Evolutionary conservation across 352 stramenopile genomes (phyloP), one percentile per base, ranked within the genome.

Genomic region (Phytophthora europaea): DNA sequence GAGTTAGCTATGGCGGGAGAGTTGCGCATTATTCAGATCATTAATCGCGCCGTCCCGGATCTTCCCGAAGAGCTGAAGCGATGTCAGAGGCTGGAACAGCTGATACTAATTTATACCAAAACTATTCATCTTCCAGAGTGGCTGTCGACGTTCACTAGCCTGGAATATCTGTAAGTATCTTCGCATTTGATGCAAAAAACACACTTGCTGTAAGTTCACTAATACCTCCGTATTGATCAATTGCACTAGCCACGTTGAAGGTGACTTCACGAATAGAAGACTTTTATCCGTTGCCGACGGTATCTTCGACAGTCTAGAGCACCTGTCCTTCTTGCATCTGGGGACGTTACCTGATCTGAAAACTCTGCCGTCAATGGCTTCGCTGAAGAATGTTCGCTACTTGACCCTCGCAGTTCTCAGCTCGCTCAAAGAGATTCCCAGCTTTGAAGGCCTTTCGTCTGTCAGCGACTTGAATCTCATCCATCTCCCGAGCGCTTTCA

Each of bases 1-100:
- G 52, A 74, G 10, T 33, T 88, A 0, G 76, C 83, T 0, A 53
- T 66, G 6, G 67, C 76, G 3, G 83, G 81, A 0, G 66, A 90
- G 16, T 9, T 55, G 20, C 22, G 28, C 22, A 31, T 59, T 40
- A 16, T 40, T 38, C 16, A 22, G 16, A n/a, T 50, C 7, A 20
- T 50, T 23, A 28, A 61, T 34, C 50, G 50, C 7, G 50, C 50
- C 2, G 50, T 56, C 0, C 50, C 50, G 2, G 50, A 56, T 4
- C 23, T 56, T 4, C 50, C 50, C 2, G 23, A 36, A n/a, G 50
- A 33, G n/a, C n/a, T 56, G 26, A 56, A n/a, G 23, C 16, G n/a
- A 38, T 56, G 13, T 7, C n/a, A 54, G 9, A 31, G 15, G 16
- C 22, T 54, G 12, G 48, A 54, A 12, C 48, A 56, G 13, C 13